A percentile compares a stretch with the other conserved stretches of the same genome.
Conservation (phyloP, 106 monocot genomes). For the Acorus calamus region DNA sequence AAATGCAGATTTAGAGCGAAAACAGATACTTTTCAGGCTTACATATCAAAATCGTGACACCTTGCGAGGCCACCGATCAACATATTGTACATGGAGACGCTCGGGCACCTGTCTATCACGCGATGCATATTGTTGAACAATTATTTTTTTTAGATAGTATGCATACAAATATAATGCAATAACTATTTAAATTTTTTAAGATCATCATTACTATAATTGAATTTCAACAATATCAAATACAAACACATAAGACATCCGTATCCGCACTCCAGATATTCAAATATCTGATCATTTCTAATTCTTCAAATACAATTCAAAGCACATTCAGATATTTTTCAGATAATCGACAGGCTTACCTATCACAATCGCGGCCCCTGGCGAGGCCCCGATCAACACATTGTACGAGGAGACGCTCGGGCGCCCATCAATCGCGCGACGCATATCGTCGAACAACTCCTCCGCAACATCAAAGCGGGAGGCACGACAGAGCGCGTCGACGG, state of each 20-base stretch:
- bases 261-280: too few relatives aligned
- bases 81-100: slow-evolving; percentile 40
- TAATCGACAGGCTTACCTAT: slow-evolving; percentile 14
- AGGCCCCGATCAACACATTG: slow-evolving; percentile 52
- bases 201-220: too few relatives aligned
- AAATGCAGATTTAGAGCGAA: too few relatives aligned
- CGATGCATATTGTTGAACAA: slow-evolving; percentile 22
- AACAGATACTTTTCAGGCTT: slow-evolving; percentile 3
- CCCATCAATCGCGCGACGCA: slow-evolving; percentile 33
- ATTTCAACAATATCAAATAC: too few relatives aligned
- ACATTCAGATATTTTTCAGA: neutral
- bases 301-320: too few relatives aligned
- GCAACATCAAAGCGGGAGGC: slow-evolving; percentile 37
- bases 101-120: slow-evolving; percentile 31
- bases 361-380: slow-evolving; percentile 16
- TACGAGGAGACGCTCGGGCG: slow-evolving; percentile 27
- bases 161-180: too few relatives aligned
- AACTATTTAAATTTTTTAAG: too few relatives aligned
- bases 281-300: too few relatives aligned
- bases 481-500: slow-evolving; percentile 37
- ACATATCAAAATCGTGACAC: slow-evolving; percentile 1
- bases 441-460: slow-evolving; percentile 13
- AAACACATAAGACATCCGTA: too few relatives aligned
- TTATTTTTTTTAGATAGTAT: too few relatives aligned
- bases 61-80: slow-evolving; percentile 39